phyloP scores from a whole-genome alignment of 1,284 basidiomycete species.

The Microbotryomycetes sp. region DNA sequence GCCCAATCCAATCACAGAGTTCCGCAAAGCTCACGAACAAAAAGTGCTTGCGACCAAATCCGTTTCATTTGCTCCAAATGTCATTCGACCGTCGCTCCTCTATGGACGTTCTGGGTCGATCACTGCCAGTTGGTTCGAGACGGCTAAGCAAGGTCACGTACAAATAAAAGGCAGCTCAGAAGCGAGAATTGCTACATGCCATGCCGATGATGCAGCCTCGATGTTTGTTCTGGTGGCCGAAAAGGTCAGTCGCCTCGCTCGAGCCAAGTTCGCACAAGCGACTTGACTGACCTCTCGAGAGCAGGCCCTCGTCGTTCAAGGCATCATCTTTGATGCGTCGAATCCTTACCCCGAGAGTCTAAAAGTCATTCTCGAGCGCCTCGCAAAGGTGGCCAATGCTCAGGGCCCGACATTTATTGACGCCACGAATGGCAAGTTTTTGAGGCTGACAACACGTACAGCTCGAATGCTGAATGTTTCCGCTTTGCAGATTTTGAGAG shows the following conservation, averaged over 20 bases:
- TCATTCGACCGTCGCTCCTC: slow-evolving; percentile 48
- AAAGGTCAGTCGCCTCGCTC: slow-evolving; percentile 32
- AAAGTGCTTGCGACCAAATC: slow-evolving; percentile 26
- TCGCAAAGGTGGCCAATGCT: slow-evolving; percentile 45
- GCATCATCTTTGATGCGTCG: slow-evolving; percentile 47
- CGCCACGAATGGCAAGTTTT: slow-evolving; percentile 20
- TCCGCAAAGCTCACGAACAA: slow-evolving; percentile 36
- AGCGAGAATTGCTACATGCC: slow-evolving; percentile 46
- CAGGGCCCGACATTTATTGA: slow-evolving; percentile 32
- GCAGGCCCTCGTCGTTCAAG: slow-evolving; percentile 38
- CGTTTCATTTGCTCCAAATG: slow-evolving; percentile 47
- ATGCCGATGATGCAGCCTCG: slow-evolving; percentile 51
- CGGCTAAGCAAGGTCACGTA: slow-evolving; percentile 42
- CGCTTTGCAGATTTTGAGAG: slow-evolving; percentile 36
- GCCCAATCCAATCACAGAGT: slow-evolving; percentile 27
- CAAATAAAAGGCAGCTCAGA: slow-evolving; percentile 46
- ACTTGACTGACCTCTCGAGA: not conserved
- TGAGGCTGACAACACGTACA: not conserved
- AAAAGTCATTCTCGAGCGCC: slow-evolving; percentile 46
- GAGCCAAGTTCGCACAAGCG: not conserved
- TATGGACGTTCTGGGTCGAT: slow-evolving; percentile 49
- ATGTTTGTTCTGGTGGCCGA: slow-evolving; percentile 48
- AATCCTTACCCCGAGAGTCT: slow-evolving; percentile 48
- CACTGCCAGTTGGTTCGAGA: slow-evolving; percentile 38
- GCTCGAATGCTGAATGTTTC: not conserved